phyloP scores from a whole-genome alignment of 768 basidiomycete genomes.

The Lactarius sp. region DNA sequence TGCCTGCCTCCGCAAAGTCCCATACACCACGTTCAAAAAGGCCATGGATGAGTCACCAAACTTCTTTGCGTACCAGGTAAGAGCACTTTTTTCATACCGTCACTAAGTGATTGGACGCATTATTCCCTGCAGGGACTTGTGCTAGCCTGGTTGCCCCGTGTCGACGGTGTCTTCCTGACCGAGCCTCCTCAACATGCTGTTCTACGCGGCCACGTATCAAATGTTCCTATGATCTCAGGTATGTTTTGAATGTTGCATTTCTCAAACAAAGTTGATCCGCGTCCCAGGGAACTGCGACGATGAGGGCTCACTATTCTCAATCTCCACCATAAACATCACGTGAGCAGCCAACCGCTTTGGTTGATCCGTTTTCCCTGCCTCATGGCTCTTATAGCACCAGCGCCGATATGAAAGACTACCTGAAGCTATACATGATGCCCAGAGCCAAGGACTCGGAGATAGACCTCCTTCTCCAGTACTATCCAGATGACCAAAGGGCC shows the following conservation, averaged over 20 bases:
- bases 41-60: no score
- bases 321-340: slow-evolving; percentile 32
- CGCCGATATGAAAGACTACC: slow-evolving; percentile 9
- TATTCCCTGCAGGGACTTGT: slow-evolving; percentile 30
- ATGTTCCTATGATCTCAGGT: slow-evolving; percentile 28
- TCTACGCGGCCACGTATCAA: slow-evolving; percentile 24
- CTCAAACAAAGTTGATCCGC: neutral
- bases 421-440: slow-evolving; percentile 28
- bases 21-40: no score
- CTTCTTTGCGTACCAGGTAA: no score
- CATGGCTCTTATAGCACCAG: neutral
- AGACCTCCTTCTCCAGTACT: slow-evolving; percentile 25
- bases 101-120: no score
- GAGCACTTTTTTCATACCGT: no score
- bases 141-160: slow-evolving; percentile 28
- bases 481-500: slow-evolving; percentile 22
- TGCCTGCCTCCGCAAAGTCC: no score
- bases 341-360: slow-evolving; percentile 18
- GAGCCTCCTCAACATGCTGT: slow-evolving; percentile 26
- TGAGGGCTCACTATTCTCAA: slow-evolving; percentile 46
- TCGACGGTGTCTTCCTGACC: slow-evolving; percentile 29
- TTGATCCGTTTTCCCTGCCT: neutral
- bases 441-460: slow-evolving; percentile 23
- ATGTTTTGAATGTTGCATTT: neutral
- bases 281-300: slow-evolving; percentile 51